Evolutionary conservation across 2,329 filamentous ascomycete genomes (phyloP), one percentile per base, ranked within the genome.

Genomic region (Colletotrichum agaves): DNA sequence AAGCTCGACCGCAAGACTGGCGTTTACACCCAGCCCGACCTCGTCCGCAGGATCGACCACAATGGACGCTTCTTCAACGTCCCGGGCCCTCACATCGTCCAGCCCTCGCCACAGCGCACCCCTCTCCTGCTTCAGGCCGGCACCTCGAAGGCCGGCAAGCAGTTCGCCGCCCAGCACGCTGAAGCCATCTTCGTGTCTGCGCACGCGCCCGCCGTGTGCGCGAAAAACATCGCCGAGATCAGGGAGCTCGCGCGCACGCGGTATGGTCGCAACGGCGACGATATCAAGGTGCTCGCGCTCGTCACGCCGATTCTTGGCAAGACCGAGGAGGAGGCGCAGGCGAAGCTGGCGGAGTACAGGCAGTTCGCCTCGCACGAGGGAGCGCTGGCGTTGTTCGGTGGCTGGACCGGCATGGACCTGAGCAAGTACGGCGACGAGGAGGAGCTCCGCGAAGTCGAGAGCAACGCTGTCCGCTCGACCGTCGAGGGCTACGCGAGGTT

Each of bases 111-210:
- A 0, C 91, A 93, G 72, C 80, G 90, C 3, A 91, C 90, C 1
- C 91, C 91, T 0, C 81, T 93, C 2, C 83, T 93, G 4, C 82
- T 93, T 3, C 91, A 93, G 75, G 91, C 91, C 0, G 91, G 91
- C 0, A 90, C 90, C 0, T 91, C 88, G 0, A 86, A 83, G 56
- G 84, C 89, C 0, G 90, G 90, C 2, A 91, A 90, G 75, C 76
- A 79, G 0, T 93, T 93, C 71, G 90, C 89, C 0, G 88, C 90
- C 0, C 86, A 89, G 71, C 89, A 93, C 73, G 91, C 90, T 0
- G 91, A 93, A 73, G 90, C 86, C 2, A 90, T 93, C 57, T 93
- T 93, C 72, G 85, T 91, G 1, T 89, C 87, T 0, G 88, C 88
- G 0, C 90, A 92, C 74, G 85, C 85, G 1, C 88, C 91, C 0